Percentiles rank a stretch among this genome's conserved stretches.
Evolutionary conservation across 768 basidiomycete species (phyloP).

Genomic region (Suillus bovinus): DNA sequence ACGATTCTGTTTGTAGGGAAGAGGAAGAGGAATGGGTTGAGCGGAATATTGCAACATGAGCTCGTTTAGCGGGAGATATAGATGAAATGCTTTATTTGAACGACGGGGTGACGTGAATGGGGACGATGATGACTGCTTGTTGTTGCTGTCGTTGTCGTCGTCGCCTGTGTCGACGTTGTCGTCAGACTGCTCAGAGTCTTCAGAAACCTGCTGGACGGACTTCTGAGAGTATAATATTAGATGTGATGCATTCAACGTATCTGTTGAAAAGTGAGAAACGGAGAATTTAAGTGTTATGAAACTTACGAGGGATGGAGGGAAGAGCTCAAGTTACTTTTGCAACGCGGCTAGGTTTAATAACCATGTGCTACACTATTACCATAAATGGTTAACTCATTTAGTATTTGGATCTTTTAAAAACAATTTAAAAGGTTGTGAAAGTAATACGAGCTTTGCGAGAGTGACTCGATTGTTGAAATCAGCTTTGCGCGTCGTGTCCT

Average conservation of each 20-base stretch:
- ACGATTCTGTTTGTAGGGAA: conserved; percentile 29
- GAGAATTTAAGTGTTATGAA: too few relatives aligned
- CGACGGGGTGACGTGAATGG: conserved; percentile 46
- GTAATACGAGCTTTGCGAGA: too few relatives aligned
- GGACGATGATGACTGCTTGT: conserved; percentile 23
- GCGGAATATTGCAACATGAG: conserved; percentile 63
- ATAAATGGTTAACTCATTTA: background rate
- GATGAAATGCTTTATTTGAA: conserved; percentile 27
- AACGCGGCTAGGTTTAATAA: background rate
- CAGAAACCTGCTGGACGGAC: conserved; percentile 43
- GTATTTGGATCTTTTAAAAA: background rate
- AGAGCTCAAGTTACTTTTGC: conserved; percentile 5
- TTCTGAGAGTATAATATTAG: conserved; percentile 45
- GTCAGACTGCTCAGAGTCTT: conserved; percentile 9
- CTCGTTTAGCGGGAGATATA: conserved; percentile 29
- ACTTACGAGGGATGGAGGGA: conserved; percentile 16
- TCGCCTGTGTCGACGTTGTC: background rate
- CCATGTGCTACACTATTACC: conserved; percentile 1
- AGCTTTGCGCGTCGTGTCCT: background rate
- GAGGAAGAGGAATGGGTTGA: conserved; percentile 34
- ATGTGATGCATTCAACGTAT: conserved; percentile 42
- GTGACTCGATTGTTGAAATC: too few relatives aligned
- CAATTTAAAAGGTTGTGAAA: too few relatives aligned
- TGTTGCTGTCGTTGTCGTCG: background rate
- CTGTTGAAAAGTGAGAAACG: too few relatives aligned